These are phyloP conservation scores for Adansonia digitata DNA, from an alignment of 345 rosid species.

Conservation along the genomic window DNA sequence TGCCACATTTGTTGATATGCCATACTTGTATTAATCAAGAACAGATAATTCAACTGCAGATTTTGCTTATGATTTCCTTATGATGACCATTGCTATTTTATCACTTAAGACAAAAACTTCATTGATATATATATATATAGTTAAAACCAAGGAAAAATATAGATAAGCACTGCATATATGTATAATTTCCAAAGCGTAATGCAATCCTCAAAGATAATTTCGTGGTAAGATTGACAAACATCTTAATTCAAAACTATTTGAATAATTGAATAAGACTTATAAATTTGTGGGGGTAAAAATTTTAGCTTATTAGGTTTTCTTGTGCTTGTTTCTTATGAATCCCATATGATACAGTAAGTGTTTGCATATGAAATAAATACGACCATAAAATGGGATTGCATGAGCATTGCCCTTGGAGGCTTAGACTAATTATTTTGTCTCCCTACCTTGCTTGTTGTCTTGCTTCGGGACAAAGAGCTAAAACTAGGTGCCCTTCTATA, in stretches of 20 bases:
- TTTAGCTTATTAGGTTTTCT: too few relatives aligned
- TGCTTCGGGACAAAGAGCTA: not conserved
- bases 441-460: not conserved
- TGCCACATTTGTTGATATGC: not conserved
- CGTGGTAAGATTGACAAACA: too few relatives aligned
- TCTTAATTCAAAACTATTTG: too few relatives aligned
- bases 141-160: not conserved
- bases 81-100: not conserved
- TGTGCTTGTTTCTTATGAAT: too few relatives aligned
- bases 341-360: not conserved
- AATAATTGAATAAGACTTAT: too few relatives aligned
- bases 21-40: not conserved
- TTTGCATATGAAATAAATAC: not conserved
- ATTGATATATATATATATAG: not conserved
- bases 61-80: not conserved
- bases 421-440: not conserved
- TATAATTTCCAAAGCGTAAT: too few relatives aligned
- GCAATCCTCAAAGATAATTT: too few relatives aligned
- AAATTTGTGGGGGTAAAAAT: too few relatives aligned
- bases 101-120: not conserved
- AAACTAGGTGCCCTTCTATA: not conserved
- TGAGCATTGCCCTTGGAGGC: not conserved
- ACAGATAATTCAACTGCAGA: not conserved
- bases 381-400: too few relatives aligned
- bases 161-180: too few relatives aligned